Evolutionary conservation across 2,329 filamentous ascomycete species (phyloP).

Genomic region (Epichloe gansuensis): DNA sequence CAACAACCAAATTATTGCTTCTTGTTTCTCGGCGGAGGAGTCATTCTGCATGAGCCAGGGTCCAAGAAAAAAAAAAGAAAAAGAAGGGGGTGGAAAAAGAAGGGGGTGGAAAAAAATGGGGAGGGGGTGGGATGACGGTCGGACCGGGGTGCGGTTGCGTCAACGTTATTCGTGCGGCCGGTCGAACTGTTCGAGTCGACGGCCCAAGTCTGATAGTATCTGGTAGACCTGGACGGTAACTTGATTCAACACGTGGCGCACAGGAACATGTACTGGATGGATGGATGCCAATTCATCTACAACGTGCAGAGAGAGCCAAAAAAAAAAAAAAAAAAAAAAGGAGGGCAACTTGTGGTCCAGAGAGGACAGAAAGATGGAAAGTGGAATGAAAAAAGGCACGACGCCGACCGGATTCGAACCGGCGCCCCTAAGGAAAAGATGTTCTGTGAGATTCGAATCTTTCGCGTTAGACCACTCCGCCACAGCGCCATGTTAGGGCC

Average conservation of each 20-base stretch:
- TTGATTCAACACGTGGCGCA: too few relatives aligned
- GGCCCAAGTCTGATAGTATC: too few relatives aligned
- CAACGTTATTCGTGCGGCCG: too few relatives aligned
- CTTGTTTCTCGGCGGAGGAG: neutral
- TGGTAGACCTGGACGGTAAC: too few relatives aligned
- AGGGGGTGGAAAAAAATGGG: neutral
- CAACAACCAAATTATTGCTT: neutral
- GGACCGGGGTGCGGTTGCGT: too few relatives aligned
- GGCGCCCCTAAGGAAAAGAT: conserved; percentile 22
- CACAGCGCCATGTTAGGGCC: conserved; percentile 12
- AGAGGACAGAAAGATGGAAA: neutral
- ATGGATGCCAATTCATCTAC: too few relatives aligned
- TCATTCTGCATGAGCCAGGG: neutral
- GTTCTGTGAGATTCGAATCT: conserved; percentile 14
- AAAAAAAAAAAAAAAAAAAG: neutral
- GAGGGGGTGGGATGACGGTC: neutral
- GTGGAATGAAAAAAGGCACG: conserved; percentile 9
- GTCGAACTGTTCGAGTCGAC: too few relatives aligned
- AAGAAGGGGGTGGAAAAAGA: neutral
- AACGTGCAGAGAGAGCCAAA: too few relatives aligned
- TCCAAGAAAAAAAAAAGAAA: neutral
- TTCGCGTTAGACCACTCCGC: conserved; percentile 22
- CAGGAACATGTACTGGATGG: too few relatives aligned
- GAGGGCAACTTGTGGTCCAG: neutral
- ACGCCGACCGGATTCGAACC: conserved; percentile 23